Base-by-base conservation (phyloP, 169 alveolate genomes). In the Plasmodium berghei region DNA sequence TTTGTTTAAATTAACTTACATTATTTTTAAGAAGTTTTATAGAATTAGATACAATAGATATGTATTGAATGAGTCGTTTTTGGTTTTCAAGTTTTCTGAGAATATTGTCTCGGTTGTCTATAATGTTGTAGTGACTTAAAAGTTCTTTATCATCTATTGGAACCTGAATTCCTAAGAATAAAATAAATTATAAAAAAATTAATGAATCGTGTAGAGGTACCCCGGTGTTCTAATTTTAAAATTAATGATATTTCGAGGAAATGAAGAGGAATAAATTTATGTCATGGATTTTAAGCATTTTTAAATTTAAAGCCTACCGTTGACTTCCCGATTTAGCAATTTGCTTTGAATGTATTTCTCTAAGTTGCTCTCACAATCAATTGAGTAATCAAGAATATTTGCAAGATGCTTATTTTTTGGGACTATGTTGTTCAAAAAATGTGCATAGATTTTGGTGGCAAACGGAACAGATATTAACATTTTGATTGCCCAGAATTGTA, bases 401-500 rank as follows among this genome's bases (percentile, higher is more conserved):
- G 95, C 95, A 55, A 92, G 22, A 56, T 92, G 95, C 88, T 92
- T 75, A 75, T 75, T 75, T 52, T 75, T 75, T 16, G 89, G 89
- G 8, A 93, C 73, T 6, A 93, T 92, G 70, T 95, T 94, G 72
- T 95, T 95, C 80, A 95, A 75, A 75, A 95, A 95, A 87, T 95
- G 95, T 54, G 96, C 93, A 93, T 95, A 95, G 9, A 95, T 72
- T 88, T 95, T 95, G 46, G 96, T 93, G 16, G 97, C 94, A 34
- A 95, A 91, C 2, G 97, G 97, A 0, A 95, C 94, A 8, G 95
- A 86, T 49, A 95, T 94, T 40, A 95, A 93, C 97, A 94, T 95
- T 87, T 94, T 95, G 14, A 93, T 94, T 24, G 95, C 97, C 97
- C 97, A 95, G 92, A 95, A 95, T 77, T 95, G 97, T 34, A 95